Base-by-base conservation (phyloP, 306 rosid genomes). In the Myrica gale region DNA sequence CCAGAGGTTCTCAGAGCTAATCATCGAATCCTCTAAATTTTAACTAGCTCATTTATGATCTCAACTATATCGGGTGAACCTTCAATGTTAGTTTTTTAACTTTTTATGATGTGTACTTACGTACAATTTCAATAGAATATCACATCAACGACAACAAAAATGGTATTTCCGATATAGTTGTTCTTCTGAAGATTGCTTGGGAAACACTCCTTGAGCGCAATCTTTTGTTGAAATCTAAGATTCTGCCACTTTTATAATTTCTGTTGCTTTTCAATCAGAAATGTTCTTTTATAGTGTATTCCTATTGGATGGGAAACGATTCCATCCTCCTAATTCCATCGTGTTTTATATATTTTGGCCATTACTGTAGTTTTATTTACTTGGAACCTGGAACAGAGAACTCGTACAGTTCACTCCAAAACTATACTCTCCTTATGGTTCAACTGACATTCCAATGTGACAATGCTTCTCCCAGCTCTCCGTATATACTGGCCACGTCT, bases 401-500 rank as follows among this genome's bases (percentile, higher is more conserved):
- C n/a, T 41, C 47, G 4, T 50, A 42, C 3, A 42, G 8, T 66
- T 42, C 23, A 17, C 10, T 66, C 32, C 48, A 42, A 16, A 32
- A 39, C 46, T 39, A 5, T 62, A 63, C 46, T 37, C 46, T 39
- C 70, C 10, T 41, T 15, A 0, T n/a, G n/a, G 48, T 42, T 66
- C 13, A 41, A n/a, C 11, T 66, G 70, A n/a, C 12, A 26, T 63
- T 66, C 16, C 70, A 42, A 66, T 42, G 17, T n/a, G 16, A 66
- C 48, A 66, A 9, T 15, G 44, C 3, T 5, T 10, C 32, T 20
- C 21, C 39, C 12, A 4, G 37, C 37, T 21, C 26, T 58, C 63
- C 69, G 73, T 55, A 58, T 73, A 73, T 57, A 53, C 26, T 76
- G 61, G 71, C 20, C 57, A 51, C 68, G 69, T 55, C 57, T 78